Evolutionary conservation across 768 basidiomycete species (phyloP).

Genomic region (Stropharia rugosoannulata): DNA sequence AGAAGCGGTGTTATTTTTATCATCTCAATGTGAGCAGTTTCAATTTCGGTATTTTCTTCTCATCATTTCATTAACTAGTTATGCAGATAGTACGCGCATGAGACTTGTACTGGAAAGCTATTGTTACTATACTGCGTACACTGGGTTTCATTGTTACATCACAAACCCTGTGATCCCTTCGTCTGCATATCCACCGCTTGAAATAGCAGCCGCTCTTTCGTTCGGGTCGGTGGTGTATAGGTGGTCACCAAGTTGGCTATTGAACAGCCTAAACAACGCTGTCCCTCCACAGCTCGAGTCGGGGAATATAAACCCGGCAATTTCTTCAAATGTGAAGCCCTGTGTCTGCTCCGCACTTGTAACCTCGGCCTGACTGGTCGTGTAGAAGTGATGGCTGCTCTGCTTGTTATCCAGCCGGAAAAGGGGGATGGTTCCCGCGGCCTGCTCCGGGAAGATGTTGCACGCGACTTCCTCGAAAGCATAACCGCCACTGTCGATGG

Average conservation of each 20-base stretch:
- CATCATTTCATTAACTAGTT: no score
- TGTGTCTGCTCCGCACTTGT: background rate
- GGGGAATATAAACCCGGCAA: slow-evolving; percentile 13
- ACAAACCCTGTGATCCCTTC: slow-evolving; percentile 3
- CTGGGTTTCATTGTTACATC: no score
- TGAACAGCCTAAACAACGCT: slow-evolving; percentile 11
- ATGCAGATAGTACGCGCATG: no score
- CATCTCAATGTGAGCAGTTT: no score
- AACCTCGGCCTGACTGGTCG: slow-evolving; percentile 1
- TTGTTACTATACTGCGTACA: no score
- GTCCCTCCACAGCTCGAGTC: slow-evolving; percentile 3
- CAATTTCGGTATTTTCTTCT: no score
- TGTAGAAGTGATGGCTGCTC: slow-evolving; percentile 8
- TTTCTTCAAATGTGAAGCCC: slow-evolving; percentile 10
- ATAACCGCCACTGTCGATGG: no score
- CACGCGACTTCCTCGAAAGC: no score
- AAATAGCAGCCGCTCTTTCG: slow-evolving; percentile 3
- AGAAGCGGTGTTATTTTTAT: no score
- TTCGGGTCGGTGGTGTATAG: slow-evolving; percentile 12
- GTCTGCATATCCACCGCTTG: background rate
- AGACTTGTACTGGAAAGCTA: no score
- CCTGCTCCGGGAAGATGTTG: no score
- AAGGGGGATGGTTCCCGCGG: background rate
- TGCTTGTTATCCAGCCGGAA: background rate
- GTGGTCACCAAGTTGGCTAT: slow-evolving; percentile 5